Evolutionary conservation across 148 eudicot genomes (phyloP).

Genomic region (Oxyria digyna): DNA sequence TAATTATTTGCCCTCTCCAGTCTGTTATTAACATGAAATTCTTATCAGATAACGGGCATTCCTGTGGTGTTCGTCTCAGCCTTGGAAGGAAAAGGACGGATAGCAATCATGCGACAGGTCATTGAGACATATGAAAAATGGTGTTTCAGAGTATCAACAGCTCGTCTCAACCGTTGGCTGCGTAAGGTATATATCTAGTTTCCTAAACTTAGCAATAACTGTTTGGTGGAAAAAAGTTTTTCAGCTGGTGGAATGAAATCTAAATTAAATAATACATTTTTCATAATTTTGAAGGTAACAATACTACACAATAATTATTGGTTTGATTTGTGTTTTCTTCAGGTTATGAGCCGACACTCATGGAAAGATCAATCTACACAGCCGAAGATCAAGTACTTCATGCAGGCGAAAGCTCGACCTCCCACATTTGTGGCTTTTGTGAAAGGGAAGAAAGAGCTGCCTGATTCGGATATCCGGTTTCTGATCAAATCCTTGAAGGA

Average conservation of each 20-base stretch:
- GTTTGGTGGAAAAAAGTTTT: too few relatives aligned
- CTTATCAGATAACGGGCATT: slow-evolving; percentile 67
- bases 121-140: slow-evolving; percentile 79
- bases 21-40: background rate
- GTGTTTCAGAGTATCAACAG: slow-evolving; percentile 81
- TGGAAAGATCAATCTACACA: slow-evolving; percentile 87
- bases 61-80: slow-evolving; percentile 93
- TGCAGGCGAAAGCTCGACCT: slow-evolving; percentile 95
- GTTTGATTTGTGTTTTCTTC: background rate
- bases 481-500: slow-evolving; percentile 77
- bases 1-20: too few relatives aligned
- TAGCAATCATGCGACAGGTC: slow-evolving; percentile 61
- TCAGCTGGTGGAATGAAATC: too few relatives aligned
- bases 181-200: slow-evolving; percentile 43
- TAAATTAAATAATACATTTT: too few relatives aligned
- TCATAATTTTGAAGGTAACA: too few relatives aligned
- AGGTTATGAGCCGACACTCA: slow-evolving; percentile 99
- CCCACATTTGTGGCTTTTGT: slow-evolving; percentile 95
- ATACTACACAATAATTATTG: too few relatives aligned
- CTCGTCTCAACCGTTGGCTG: slow-evolving; percentile 94
- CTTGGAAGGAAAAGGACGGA: slow-evolving; percentile 67
- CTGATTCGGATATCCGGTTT: slow-evolving; percentile 79
- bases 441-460: slow-evolving; percentile 54
- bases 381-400: slow-evolving; percentile 87
- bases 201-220: background rate